These are phyloP conservation scores for Priceomyces haplophilus DNA, from an alignment of 805 yeast species.

Conservation along the genomic window DNA sequence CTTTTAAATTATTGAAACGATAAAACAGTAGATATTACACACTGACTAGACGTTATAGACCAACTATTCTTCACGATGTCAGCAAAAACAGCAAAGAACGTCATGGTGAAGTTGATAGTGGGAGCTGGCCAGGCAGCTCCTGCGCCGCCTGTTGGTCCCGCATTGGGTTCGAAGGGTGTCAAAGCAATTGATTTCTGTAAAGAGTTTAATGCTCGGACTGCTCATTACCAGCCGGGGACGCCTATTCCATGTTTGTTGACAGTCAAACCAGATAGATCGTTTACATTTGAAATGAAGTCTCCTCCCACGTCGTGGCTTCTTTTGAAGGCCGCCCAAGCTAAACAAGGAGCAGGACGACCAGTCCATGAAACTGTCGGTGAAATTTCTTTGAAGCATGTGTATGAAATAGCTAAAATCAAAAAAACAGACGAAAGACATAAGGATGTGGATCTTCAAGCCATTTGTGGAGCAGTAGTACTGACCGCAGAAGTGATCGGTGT, in stretches of 20 bases:
- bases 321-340: constrained; percentile 73
- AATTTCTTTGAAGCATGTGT: constrained; percentile 78
- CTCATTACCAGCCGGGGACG: constrained; percentile 76
- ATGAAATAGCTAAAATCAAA: constrained; percentile 92
- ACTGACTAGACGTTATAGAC: too few relatives aligned
- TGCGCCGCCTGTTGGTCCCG: constrained; percentile 99
- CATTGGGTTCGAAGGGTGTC: constrained; percentile 96
- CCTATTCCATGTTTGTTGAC: constrained; percentile 86
- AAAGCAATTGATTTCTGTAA: constrained; percentile 98
- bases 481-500: constrained; percentile 92
- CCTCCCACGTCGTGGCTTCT: constrained; percentile 91
- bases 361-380: constrained; percentile 64
- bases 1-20: not conserved
- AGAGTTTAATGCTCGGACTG: constrained; percentile 96
- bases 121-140: constrained; percentile 99
- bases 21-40: too few relatives aligned
- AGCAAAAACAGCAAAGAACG: constrained; percentile 45
- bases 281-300: constrained; percentile 78
- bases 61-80: not conserved
- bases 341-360: constrained; percentile 73
- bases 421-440: constrained; percentile 80
- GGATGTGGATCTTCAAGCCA: constrained; percentile 63
- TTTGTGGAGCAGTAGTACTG: constrained; percentile 78
- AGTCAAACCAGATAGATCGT: constrained; percentile 90
- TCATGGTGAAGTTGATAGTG: constrained; percentile 81